Evolutionary conservation across 1,284 basidiomycete genomes (phyloP).

Genomic region (Apiotrichum montevideense): DNA sequence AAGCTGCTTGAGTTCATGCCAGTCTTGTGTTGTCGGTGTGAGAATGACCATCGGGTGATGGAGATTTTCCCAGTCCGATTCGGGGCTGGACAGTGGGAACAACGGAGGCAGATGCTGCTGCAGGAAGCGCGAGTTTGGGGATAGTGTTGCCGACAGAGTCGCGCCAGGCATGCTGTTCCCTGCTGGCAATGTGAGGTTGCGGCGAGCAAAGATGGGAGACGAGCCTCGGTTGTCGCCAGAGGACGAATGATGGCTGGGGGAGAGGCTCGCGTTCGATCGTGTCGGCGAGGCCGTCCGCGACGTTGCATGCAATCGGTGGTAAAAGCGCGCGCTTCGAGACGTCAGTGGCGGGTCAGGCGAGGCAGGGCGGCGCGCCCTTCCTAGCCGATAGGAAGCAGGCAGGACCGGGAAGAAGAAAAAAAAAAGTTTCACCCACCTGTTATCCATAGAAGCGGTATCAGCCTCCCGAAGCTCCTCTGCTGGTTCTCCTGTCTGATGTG

Average conservation of each 20-base stretch:
- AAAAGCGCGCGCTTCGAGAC: constrained; percentile 41
- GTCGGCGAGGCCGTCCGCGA: constrained; percentile 31
- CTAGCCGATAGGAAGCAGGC: too few species aligned
- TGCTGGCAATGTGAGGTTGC: constrained; percentile 23
- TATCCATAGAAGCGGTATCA: constrained; percentile 31
- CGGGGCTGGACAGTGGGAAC: constrained; percentile 21
- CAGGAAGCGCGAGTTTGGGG: constrained; percentile 41
- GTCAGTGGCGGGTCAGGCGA: not conserved
- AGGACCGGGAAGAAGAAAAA: too few species aligned
- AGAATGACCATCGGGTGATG: constrained; percentile 39
- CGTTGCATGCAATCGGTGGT: constrained; percentile 37
- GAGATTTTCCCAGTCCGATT: not conserved
- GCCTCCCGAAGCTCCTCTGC: constrained; percentile 4
- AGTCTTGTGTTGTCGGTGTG: constrained; percentile 48
- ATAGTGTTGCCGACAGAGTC: constrained; percentile 26
- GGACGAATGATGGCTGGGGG: constrained; percentile 7
- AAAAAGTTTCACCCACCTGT: constrained; percentile 28
- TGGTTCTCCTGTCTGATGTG: constrained; percentile 6
- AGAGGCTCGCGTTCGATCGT: constrained; percentile 15
- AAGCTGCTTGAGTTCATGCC: constrained; percentile 39
- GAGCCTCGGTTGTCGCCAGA: constrained; percentile 2
- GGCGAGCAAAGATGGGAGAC: constrained; percentile 22
- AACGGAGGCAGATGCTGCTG: constrained; percentile 41
- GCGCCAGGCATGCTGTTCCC: constrained; percentile 12
- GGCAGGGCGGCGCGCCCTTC: too few species aligned